These are phyloP conservation scores for Saitozyma podzolica DNA, from an alignment of 768 basidiomycete species.

Conservation along the genomic window DNA sequence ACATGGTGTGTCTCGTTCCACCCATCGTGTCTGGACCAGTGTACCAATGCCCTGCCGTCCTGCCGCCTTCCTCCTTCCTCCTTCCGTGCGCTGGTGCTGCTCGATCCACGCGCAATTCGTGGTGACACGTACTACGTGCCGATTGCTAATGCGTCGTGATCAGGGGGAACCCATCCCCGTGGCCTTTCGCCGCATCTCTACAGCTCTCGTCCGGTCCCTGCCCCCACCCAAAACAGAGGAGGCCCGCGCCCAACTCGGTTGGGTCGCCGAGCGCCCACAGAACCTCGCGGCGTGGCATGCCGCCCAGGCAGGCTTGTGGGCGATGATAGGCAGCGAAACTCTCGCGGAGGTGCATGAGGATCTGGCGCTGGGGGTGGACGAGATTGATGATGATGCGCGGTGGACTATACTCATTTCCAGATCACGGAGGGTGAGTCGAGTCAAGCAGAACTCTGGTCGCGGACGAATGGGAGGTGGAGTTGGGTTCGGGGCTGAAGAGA, in stretches of 20 bases:
- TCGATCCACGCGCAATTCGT: too few relatives aligned
- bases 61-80: too few relatives aligned
- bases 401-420: conserved; percentile 33
- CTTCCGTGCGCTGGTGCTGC: too few relatives aligned
- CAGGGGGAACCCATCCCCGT: conserved; percentile 47
- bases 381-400: conserved; percentile 16
- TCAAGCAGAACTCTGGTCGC: too few relatives aligned
- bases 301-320: conserved; percentile 44
- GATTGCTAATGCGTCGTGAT: not conserved
- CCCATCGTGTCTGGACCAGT: too few relatives aligned
- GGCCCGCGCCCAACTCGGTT: not conserved
- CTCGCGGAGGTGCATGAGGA: conserved; percentile 42
- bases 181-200: conserved; percentile 37
- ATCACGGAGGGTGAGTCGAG: conserved; percentile 37
- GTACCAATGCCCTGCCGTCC: too few relatives aligned
- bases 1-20: conserved; percentile 32
- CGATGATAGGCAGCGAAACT: conserved; percentile 31
- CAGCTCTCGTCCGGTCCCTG: conserved; percentile 24
- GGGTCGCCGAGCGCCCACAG: conserved; percentile 16
- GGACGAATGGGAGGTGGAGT: not conserved
- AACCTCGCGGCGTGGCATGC: conserved; percentile 36
- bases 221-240: conserved; percentile 12
- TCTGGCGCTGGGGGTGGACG: conserved; percentile 23
- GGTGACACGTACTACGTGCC: too few relatives aligned
- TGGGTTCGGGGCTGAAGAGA: too few relatives aligned